Evolutionary conservation across 2,329 filamentous ascomycete species (phyloP).

Genomic region (Anisogramma anomala): DNA sequence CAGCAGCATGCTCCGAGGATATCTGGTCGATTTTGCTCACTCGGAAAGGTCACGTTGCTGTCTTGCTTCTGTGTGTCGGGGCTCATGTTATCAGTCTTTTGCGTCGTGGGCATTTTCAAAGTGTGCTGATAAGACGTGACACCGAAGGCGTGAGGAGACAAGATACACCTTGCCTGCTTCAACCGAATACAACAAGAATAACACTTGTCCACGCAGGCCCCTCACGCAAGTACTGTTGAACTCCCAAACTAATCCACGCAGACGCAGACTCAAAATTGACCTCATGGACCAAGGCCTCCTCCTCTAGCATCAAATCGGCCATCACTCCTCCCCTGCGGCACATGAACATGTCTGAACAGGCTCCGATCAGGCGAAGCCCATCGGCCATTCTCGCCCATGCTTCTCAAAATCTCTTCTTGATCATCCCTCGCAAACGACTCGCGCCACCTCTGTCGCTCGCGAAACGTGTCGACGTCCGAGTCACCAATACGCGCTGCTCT

Average conservation of each 20-base stretch:
- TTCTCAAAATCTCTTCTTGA: conserved; percentile 4
- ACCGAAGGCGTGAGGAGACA: neutral
- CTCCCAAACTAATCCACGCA: too few relatives aligned
- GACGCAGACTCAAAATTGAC: neutral
- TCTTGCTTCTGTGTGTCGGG: neutral
- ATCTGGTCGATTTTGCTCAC: neutral
- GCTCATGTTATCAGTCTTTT: neutral
- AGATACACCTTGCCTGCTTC: neutral
- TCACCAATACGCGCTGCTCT: neutral
- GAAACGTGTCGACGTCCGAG: neutral
- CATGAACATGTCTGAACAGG: neutral
- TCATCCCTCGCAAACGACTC: conserved; percentile 4
- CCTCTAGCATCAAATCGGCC: neutral
- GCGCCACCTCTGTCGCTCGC: neutral
- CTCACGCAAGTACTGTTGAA: too few relatives aligned
- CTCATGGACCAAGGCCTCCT: neutral
- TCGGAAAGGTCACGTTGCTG: neutral
- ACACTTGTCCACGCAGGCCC: neutral
- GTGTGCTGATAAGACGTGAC: neutral
- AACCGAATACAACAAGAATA: neutral
- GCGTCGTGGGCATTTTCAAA: neutral
- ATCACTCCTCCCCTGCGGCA: neutral
- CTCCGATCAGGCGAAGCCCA: neutral
- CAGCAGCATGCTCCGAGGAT: neutral
- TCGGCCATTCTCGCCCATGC: too few relatives aligned